Base-by-base conservation (phyloP, 164 flowering plant genomes). In the Vitis rotundifolia region DNA sequence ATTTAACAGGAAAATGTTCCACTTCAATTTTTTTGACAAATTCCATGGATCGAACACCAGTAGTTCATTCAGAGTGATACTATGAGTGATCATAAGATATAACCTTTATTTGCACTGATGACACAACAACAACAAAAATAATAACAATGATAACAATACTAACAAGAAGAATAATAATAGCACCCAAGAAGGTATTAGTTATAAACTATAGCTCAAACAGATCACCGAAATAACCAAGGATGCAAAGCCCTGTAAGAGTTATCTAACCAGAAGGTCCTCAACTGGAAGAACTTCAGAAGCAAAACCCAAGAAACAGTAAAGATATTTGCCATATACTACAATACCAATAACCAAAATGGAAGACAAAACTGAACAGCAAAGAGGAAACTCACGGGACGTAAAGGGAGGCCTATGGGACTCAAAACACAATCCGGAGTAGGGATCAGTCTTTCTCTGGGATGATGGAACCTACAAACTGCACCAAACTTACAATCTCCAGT, bases 401-500 rank as follows among this genome's bases (percentile, higher is more conserved):
- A 66, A 10, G 99, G 99, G 70, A 94, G 94, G 77, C 99, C 99
- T 56, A 94, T 67, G 11, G 94, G 87, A 75, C 99, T 94, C 81
- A 92, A 76, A 57, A 81, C 68, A 80, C 98, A 94, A 76, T 94
- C 89, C n/a, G 99, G 99, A 81, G 82, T 84, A 73, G 97, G 95
- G 78, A 87, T 76, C 57, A 82, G 66, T 78, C 99, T 85, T 71
- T 94, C 95, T 66, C 89, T 80, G 11, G 99, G 97, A 75, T 94
- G 99, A 83, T 94, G 97, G 76, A 91, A 94, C 71, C 87, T 83
- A 75, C 99, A 94, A 48, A 91, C 92, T 18, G 91, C 90, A 75
- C 99, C 99, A 83, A 88, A 94, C 71, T 94, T 94, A 66, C 99
- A 94, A 73, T 94, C 99, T 63, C 99, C 99, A 69, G 99, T 95